Evolutionary conservation across 345 rosid genomes (phyloP), one percentile per base, ranked within the genome.

Genomic region (Murraya paniculata): DNA sequence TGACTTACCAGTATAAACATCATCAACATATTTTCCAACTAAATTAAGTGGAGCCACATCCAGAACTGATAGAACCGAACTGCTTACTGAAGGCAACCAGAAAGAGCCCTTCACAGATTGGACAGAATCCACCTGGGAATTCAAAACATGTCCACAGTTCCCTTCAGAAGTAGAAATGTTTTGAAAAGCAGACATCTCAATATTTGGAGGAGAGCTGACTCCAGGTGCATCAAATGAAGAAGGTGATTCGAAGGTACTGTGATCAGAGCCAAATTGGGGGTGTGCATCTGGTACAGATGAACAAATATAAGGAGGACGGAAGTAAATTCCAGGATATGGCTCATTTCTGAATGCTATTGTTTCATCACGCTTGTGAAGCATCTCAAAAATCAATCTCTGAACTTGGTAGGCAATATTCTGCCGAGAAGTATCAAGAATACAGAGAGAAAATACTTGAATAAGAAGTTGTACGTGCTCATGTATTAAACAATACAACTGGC

Each of bases 381-480:
- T 88, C 87, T 94, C 89, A 38, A 88, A 82, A 75, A 94, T 79
- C 87, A 96, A 83, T 79, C 85, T 90, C 81, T 89, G 92, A 74
- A 91, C 84, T 82, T 88, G 97, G 35, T 90, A 80, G 48, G 91
- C 95, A 84, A 90, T 83, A 27, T 85, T 81, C 77, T 91, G 90
- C 74, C 91, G 87, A 64, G 97, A 88, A 81, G 88, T 85, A 87
- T 96, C 97, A 71, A 90, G 88, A 75, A 84, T 81, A 75, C 92
- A 90, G 66, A 96, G 91, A 78, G 98, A 92, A 86, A 86, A 88
- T 69, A 90, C 87, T 86, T 96, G 97, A 86, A 96, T 85, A 78
- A 92, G 97, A 81, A 96, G 98, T 76, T 96, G 98, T 56, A 89
- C 85, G 81, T 94, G 99, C 73, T 96, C 99, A 64, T 89, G 88